phyloP scores from a whole-genome alignment of 768 basidiomycete species.

The Termitomyces sp. region DNA sequence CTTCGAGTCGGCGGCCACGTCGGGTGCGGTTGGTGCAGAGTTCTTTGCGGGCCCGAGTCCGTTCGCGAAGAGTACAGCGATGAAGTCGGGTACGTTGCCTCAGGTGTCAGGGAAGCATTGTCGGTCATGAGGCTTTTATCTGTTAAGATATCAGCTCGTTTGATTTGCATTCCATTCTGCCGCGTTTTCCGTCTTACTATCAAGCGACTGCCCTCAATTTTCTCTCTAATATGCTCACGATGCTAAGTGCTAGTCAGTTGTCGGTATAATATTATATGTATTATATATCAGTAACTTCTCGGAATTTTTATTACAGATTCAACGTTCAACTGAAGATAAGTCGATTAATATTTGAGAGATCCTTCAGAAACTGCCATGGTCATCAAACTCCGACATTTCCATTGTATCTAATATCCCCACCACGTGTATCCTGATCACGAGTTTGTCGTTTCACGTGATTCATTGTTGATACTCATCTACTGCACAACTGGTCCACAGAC shows the following conservation, averaged over 20 bases:
- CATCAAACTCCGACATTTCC: too few relatives aligned
- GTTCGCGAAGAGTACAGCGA: conserved; percentile 3
- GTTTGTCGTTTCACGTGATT: too few relatives aligned
- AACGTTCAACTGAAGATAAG: too few relatives aligned
- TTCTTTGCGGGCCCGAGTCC: conserved; percentile 7
- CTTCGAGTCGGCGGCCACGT: conserved; percentile 14
- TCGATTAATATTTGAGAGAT: too few relatives aligned
- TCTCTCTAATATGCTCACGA: too few relatives aligned
- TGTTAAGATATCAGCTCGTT: background rate
- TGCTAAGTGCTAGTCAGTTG: conserved; percentile 3
- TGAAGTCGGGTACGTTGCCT: background rate
- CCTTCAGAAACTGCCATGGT: too few relatives aligned
- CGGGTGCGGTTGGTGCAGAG: conserved; percentile 13
- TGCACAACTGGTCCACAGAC: too few relatives aligned
- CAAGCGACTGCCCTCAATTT: background rate
- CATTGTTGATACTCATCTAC: too few relatives aligned
- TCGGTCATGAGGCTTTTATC: background rate
- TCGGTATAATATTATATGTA: conserved; percentile 11
- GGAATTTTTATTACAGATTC: background rate
- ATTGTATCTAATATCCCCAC: too few relatives aligned
- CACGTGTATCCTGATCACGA: too few relatives aligned
- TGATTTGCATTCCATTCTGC: background rate
- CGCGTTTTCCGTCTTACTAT: background rate
- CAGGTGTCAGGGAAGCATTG: background rate
- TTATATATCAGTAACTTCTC: background rate